Percentiles rank a stretch among this genome's conserved stretches.
Conservation (phyloP, 116 monocot genomes). For the Posidonia oceanica region DNA sequence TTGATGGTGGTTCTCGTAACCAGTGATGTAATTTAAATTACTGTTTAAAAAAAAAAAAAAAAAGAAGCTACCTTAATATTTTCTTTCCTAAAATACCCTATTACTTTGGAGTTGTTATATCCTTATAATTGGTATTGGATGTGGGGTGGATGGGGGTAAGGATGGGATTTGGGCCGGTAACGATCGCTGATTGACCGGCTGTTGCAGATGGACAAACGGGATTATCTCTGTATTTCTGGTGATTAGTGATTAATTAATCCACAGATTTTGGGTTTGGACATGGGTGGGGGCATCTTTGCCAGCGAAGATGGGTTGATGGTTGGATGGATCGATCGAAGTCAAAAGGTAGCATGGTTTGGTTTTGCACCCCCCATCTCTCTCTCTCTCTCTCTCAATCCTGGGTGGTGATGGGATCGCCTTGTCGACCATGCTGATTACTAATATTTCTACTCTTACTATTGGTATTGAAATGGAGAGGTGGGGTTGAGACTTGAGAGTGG, state of each 20-base stretch:
- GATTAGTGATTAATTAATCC: neutral
- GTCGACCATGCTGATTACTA: no score
- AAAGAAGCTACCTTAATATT: no score
- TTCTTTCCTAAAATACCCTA: no score
- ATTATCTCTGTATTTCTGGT: neutral
- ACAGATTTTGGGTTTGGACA: neutral
- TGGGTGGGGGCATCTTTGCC: neutral
- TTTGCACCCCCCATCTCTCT: neutral
- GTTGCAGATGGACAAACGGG: neutral
- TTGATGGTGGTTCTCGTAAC: no score
- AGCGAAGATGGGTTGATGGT: neutral
- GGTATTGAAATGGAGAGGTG: neutral
- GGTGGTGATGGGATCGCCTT: neutral
- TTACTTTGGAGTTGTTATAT: no score
- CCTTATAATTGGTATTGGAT: no score
- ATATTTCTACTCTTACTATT: neutral
- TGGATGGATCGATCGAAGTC: conserved; percentile 5
- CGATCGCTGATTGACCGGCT: neutral
- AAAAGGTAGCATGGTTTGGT: neutral
- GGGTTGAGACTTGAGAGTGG: no score
- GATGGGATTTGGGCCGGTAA: neutral
- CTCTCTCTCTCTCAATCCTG: neutral
- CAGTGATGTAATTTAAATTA: no score
- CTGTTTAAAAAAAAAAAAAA: no score
- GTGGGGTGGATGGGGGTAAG: no score